phyloP scores from a whole-genome alignment of 768 basidiomycete genomes.

The Boletus subcaerulescens region DNA sequence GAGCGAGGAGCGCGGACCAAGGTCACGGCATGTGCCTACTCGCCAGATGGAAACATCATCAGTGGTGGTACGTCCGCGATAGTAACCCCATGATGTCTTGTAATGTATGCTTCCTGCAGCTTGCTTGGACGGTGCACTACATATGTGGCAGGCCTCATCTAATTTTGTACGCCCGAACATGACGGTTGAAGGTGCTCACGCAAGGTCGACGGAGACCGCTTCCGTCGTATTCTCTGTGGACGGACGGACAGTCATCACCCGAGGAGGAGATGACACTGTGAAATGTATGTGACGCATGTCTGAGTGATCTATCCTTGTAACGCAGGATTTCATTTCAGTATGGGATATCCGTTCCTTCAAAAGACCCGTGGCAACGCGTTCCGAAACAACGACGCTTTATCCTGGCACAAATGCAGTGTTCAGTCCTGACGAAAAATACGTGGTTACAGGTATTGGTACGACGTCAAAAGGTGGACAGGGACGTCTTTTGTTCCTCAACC shows the following conservation, averaged over 20 bases:
- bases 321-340: conserved; percentile 45
- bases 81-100: neutral
- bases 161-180: conserved; percentile 93
- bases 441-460: conserved; percentile 81
- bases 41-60: conserved; percentile 84
- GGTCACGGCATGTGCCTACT: conserved; percentile 84
- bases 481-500: conserved; percentile 68
- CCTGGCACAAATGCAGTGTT: conserved; percentile 92
- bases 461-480: conserved; percentile 66
- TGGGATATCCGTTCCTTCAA: conserved; percentile 95
- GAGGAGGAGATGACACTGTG: conserved; percentile 94
- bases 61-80: conserved; percentile 66
- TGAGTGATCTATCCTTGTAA: neutral
- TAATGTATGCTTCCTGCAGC: conserved; percentile 42
- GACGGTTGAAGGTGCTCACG: conserved; percentile 83
- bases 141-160: conserved; percentile 89
- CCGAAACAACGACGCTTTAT: conserved; percentile 73
- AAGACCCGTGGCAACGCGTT: conserved; percentile 73
- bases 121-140: conserved; percentile 87
- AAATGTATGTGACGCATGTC: conserved; percentile 66
- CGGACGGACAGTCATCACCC: conserved; percentile 76
- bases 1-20: conserved; percentile 93
- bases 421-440: conserved; percentile 88
- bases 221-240: conserved; percentile 89
- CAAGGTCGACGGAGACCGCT: conserved; percentile 82